phyloP scores from a whole-genome alignment of 495 filamentous ascomycete species.

The Xylaria castorea region DNA sequence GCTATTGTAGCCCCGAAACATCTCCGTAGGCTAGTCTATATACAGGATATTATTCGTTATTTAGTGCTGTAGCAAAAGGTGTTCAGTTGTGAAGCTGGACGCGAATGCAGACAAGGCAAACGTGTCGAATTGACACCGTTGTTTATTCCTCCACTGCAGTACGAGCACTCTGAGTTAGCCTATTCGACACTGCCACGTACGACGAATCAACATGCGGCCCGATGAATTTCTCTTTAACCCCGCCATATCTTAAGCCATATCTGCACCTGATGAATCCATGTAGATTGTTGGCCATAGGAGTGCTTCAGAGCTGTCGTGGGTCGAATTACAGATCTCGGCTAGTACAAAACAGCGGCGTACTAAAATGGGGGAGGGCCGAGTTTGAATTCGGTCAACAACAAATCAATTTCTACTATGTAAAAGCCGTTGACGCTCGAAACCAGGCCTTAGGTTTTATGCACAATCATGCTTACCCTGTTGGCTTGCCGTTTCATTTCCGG shows the following conservation, averaged over 20 bases:
- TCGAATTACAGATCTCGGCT: not conserved
- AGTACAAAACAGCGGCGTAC: not conserved
- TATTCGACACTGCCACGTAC: conserved; percentile 7
- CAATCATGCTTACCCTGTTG: not conserved
- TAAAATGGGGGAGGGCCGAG: not conserved
- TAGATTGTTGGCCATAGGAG: not conserved
- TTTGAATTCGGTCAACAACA: not conserved
- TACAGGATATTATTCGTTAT: not conserved
- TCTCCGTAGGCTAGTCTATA: not conserved
- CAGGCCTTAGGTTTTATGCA: not conserved
- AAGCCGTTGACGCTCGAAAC: not conserved
- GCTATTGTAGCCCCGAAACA: not conserved
- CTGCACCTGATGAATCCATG: not conserved
- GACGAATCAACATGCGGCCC: not conserved
- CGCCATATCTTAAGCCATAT: not conserved
- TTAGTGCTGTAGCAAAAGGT: not conserved
- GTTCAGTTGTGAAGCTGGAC: not conserved
- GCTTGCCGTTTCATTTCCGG: not conserved
- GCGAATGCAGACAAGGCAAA: not conserved
- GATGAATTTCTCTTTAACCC: not conserved
- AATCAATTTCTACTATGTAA: not conserved
- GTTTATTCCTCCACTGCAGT: not conserved
- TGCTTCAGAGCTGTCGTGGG: not conserved
- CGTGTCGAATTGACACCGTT: not conserved
- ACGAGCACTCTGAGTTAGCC: not conserved